Conservation (phyloP, 805 yeast species). For the Barnettozyma sucrosica region DNA sequence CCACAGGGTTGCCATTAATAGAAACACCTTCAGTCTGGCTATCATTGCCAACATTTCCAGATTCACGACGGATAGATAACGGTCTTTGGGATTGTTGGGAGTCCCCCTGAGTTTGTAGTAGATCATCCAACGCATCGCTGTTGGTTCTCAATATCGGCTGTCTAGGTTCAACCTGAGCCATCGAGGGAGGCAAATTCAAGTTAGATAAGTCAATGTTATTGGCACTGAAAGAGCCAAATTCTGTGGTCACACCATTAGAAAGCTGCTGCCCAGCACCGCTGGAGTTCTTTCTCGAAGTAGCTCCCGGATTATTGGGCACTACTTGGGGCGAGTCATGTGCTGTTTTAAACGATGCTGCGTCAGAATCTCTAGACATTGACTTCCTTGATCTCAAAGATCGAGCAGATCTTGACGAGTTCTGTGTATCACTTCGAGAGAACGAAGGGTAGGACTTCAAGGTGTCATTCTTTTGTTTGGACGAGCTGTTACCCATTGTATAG, state of each 20-base stretch:
- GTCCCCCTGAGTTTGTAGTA: slow-evolving; percentile 3
- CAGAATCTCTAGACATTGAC: slow-evolving; percentile 24
- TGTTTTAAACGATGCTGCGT: slow-evolving; percentile 28
- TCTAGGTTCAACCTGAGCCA: slow-evolving; percentile 66
- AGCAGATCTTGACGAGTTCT: slow-evolving; percentile 41
- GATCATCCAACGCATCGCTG: slow-evolving; percentile 25
- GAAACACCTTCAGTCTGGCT: neutral
- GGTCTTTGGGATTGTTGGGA: neutral
- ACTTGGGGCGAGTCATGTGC: slow-evolving; percentile 27
- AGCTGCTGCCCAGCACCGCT: slow-evolving; percentile 13
- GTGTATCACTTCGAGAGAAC: slow-evolving; percentile 50
- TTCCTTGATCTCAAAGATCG: slow-evolving; percentile 37
- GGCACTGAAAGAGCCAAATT: slow-evolving; percentile 16
- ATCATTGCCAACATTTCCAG: neutral
- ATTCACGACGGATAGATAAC: slow-evolving; percentile 4
- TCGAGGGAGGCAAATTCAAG: slow-evolving; percentile 53
- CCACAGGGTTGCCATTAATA: neutral
- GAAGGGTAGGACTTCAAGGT: slow-evolving; percentile 31
- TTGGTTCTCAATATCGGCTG: slow-evolving; percentile 62
- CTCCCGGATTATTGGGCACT: slow-evolving; percentile 23
- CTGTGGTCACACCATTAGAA: slow-evolving; percentile 6
- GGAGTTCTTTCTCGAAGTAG: slow-evolving; percentile 22
- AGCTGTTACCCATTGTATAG: slow-evolving; percentile 23
- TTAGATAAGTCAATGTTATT: slow-evolving; percentile 27
- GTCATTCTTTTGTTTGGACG: slow-evolving; percentile 26